A percentile compares a stretch with the other conserved stretches of the same genome.
phyloP scores from a whole-genome alignment of 2,329 filamentous ascomycete species.

The Fusarium sp. region DNA sequence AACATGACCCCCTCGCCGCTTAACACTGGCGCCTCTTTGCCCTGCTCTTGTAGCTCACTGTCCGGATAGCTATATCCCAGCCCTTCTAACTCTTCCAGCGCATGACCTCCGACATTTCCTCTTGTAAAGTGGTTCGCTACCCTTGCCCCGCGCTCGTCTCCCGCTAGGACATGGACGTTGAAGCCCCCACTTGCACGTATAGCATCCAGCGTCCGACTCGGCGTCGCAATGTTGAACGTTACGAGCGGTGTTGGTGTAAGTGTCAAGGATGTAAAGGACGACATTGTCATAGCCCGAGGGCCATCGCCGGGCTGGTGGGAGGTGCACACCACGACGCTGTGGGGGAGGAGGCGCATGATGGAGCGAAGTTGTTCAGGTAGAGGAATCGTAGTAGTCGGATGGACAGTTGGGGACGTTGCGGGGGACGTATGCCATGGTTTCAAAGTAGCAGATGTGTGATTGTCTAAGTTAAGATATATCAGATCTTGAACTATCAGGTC shows the following conservation, averaged over 20 bases:
- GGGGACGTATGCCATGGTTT: slow-evolving; percentile 51
- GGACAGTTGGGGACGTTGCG: slow-evolving; percentile 53
- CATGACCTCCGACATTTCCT: slow-evolving; percentile 61
- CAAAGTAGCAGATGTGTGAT: slow-evolving; percentile 34
- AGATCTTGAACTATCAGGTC: slow-evolving; percentile 7
- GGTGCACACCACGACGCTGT: slow-evolving; percentile 72
- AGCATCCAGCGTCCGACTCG: slow-evolving; percentile 70
- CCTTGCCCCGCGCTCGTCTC: slow-evolving; percentile 62
- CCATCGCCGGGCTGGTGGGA: slow-evolving; percentile 55
- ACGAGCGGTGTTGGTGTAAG: slow-evolving; percentile 67
- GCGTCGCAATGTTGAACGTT: slow-evolving; percentile 71
- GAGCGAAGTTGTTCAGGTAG: slow-evolving; percentile 66
- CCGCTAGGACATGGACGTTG: slow-evolving; percentile 70
- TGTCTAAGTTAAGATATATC: slow-evolving; percentile 30
- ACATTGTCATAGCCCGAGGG: slow-evolving; percentile 71
- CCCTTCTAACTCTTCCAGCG: slow-evolving; percentile 57
- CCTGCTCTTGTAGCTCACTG: neutral
- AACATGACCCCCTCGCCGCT: slow-evolving; percentile 68
- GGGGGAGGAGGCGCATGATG: slow-evolving; percentile 68
- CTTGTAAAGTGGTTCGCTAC: slow-evolving; percentile 68
- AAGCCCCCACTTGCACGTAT: slow-evolving; percentile 62
- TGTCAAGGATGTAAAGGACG: slow-evolving; percentile 71
- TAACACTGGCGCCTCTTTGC: slow-evolving; percentile 59
- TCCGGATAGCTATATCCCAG: slow-evolving; percentile 33
- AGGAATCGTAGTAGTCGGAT: slow-evolving; percentile 51